A percentile compares a stretch with the other conserved stretches of the same genome.
Conservation (phyloP, 208 protist genomes). For the Trypanosoma caninum region DNA sequence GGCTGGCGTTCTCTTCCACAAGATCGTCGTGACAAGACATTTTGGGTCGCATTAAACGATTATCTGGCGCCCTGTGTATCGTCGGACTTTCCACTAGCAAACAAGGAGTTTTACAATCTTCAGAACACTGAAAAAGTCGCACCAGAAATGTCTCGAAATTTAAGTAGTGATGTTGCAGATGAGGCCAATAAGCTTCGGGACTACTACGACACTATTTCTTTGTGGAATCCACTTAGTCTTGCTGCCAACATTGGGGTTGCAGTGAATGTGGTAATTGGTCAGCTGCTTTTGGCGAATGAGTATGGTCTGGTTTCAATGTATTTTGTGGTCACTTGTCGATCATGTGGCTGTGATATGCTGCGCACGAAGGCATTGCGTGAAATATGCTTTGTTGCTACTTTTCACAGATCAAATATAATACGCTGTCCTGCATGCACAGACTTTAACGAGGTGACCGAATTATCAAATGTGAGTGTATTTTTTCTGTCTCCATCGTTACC, state of each 20-base stretch:
- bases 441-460: slow-evolving; percentile 42
- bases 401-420: slow-evolving; percentile 59
- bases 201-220: slow-evolving; percentile 57
- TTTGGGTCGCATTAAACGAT: slow-evolving; percentile 59
- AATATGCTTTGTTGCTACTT: slow-evolving; percentile 59
- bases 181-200: slow-evolving; percentile 46
- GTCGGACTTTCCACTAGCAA: slow-evolving; percentile 39
- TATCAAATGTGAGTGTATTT: slow-evolving; percentile 60
- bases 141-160: slow-evolving; percentile 30
- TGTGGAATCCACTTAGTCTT: slow-evolving; percentile 74
- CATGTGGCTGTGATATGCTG: slow-evolving; percentile 72
- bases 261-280: slow-evolving; percentile 59
- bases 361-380: slow-evolving; percentile 53
- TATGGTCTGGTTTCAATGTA: slow-evolving; percentile 44
- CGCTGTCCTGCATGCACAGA: slow-evolving; percentile 80
- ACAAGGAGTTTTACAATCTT: slow-evolving; percentile 46
- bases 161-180: slow-evolving; percentile 30
- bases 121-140: slow-evolving; percentile 31
- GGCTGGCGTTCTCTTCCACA: slow-evolving; percentile 47
- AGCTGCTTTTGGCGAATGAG: slow-evolving; percentile 74
- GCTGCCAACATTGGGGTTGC: slow-evolving; percentile 46
- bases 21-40: slow-evolving; percentile 46
- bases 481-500: slow-evolving; percentile 50
- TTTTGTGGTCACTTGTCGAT: slow-evolving; percentile 72
- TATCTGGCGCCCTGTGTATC: slow-evolving; percentile 47